Conservation (phyloP, 768 basidiomycete species). For the Termitomyces eurrhizus region DNA sequence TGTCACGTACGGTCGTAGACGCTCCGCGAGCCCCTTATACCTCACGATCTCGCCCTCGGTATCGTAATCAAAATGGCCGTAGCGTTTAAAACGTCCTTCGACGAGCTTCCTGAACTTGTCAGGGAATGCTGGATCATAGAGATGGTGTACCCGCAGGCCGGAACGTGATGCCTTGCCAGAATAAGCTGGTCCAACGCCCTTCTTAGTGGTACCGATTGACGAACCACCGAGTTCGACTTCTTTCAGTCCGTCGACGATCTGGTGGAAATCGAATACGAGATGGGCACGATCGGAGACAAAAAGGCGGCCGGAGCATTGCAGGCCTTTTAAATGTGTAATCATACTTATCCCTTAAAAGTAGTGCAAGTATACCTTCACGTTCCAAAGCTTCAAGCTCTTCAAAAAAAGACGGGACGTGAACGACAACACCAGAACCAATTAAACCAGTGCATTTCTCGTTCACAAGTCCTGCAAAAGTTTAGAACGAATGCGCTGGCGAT, state of each 20-base stretch:
- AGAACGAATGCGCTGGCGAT: conserved; percentile 9
- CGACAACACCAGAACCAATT: conserved; percentile 94
- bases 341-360: not conserved
- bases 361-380: conserved; percentile 59
- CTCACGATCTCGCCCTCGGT: conserved; percentile 93
- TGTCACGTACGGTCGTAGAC: conserved; percentile 82
- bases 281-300: conserved; percentile 96
- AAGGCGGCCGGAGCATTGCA: conserved; percentile 79
- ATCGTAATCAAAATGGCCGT: conserved; percentile 97
- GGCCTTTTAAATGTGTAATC: conserved; percentile 46
- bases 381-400: conserved; percentile 84
- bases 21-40: conserved; percentile 85
- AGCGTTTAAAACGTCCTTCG: conserved; percentile 96
- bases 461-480: conserved; percentile 58
- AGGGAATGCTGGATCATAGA: conserved; percentile 87
- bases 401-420: conserved; percentile 95
- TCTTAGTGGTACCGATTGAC: conserved; percentile 97
- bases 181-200: conserved; percentile 98
- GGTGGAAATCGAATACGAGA: conserved; percentile 98
- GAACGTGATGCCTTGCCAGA: conserved; percentile 96
- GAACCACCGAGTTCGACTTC: conserved; percentile 95
- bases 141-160: conserved; percentile 92
- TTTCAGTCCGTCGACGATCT: conserved; percentile 98
- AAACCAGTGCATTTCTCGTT: conserved; percentile 83
- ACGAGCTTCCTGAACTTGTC: conserved; percentile 92